Conservation (phyloP, 805 yeast species). For the Suhomyces faveliae region DNA sequence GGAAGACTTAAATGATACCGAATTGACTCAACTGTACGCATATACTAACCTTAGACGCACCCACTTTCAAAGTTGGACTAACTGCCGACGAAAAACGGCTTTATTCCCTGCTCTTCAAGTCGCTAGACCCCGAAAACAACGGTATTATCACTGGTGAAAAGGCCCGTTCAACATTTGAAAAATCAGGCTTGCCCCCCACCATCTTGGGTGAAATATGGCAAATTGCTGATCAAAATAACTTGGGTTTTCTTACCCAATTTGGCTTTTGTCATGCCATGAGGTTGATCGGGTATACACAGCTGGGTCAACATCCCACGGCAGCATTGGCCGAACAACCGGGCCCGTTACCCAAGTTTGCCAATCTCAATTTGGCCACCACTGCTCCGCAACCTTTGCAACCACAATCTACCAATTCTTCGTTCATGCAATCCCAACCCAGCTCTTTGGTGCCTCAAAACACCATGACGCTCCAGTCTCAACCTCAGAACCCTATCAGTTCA, state of each 20-base stretch:
- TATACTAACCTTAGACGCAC: slow-evolving; percentile 20
- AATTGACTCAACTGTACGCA: background rate
- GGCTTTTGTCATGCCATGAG: slow-evolving; percentile 88
- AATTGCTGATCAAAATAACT: slow-evolving; percentile 82
- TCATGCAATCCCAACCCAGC: slow-evolving; percentile 44
- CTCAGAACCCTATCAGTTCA: slow-evolving; percentile 42
- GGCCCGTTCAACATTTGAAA: slow-evolving; percentile 79
- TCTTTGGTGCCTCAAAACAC: slow-evolving; percentile 35
- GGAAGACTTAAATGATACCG: background rate
- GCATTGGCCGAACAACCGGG: slow-evolving; percentile 56
- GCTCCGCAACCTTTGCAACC: slow-evolving; percentile 17
- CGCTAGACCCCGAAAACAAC: slow-evolving; percentile 72
- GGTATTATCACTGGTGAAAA: slow-evolving; percentile 88
- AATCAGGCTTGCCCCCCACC: slow-evolving; percentile 77
- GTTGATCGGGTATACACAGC: slow-evolving; percentile 82
- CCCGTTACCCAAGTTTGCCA: slow-evolving; percentile 61
- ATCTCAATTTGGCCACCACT: slow-evolving; percentile 18
- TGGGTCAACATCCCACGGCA: slow-evolving; percentile 57
- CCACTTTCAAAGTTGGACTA: slow-evolving; percentile 45
- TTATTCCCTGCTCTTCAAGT: slow-evolving; percentile 72
- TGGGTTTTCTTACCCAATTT: slow-evolving; percentile 76
- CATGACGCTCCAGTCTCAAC: slow-evolving; percentile 33
- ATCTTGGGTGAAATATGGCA: slow-evolving; percentile 92
- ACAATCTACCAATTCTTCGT: slow-evolving; percentile 37
- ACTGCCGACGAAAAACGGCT: slow-evolving; percentile 74